Evolutionary conservation across 208 protist genomes (phyloP).

Genomic region (Phytomonas sp.): DNA sequence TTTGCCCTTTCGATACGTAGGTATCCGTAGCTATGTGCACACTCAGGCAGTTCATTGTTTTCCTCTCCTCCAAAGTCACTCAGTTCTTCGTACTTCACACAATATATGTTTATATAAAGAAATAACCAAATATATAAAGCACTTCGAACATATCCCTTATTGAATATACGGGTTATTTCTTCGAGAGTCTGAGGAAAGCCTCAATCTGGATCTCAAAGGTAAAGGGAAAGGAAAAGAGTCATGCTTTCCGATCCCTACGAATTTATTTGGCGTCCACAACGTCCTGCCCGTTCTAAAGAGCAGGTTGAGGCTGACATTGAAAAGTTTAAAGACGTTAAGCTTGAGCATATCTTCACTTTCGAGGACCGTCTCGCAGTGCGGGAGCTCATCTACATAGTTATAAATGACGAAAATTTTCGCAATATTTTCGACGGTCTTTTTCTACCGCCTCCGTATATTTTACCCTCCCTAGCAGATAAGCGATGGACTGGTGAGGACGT

Average conservation of each 20-base stretch:
- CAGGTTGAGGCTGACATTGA: slow-evolving; percentile 12
- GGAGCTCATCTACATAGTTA: slow-evolving; percentile 48
- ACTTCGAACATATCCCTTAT: background rate
- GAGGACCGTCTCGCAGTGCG: slow-evolving; percentile 57
- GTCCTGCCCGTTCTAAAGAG: slow-evolving; percentile 18
- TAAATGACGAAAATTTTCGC: slow-evolving; percentile 31
- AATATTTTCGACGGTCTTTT: slow-evolving; percentile 59
- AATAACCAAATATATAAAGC: background rate
- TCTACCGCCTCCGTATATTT: slow-evolving; percentile 52
- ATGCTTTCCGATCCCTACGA: slow-evolving; percentile 17
- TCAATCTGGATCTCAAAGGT: background rate
- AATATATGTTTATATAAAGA: background rate
- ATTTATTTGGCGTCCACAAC: slow-evolving; percentile 53
- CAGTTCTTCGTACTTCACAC: background rate
- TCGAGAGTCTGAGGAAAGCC: background rate
- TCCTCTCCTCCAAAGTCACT: background rate
- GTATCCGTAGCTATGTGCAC: background rate
- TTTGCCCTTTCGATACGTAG: background rate
- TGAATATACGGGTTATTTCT: slow-evolving; percentile 5
- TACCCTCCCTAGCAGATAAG: slow-evolving; percentile 16
- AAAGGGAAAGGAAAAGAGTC: background rate
- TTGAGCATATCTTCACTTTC: slow-evolving; percentile 21
- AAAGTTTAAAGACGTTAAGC: background rate
- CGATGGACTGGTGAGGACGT: slow-evolving; percentile 37
- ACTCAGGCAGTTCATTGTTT: background rate